These are phyloP conservation scores for Clarireedia homoeocarpa DNA, from an alignment of 2,329 filamentous ascomycete species.

Conservation along the genomic window DNA sequence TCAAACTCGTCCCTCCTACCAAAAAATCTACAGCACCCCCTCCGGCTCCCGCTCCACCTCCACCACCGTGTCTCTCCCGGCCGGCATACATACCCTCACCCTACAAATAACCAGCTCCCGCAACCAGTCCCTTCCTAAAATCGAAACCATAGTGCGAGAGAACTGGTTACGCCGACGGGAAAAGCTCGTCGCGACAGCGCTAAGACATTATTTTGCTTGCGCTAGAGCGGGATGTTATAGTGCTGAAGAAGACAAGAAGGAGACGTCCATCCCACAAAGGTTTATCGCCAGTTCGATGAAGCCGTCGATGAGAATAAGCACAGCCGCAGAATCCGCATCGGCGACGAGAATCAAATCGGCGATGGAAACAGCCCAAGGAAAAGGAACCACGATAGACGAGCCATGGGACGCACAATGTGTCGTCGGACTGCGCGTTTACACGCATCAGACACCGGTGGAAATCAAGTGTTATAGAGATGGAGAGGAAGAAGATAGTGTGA, in stretches of 20 bases:
- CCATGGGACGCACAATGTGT: background rate
- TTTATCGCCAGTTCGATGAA: background rate
- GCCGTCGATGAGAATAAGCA: background rate
- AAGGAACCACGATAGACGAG: background rate
- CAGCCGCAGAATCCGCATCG: background rate
- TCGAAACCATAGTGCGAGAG: background rate
- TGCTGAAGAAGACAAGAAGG: background rate
- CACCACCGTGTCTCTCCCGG: background rate
- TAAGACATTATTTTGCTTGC: background rate
- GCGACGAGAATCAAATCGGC: too few relatives aligned
- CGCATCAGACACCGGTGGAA: background rate
- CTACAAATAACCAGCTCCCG: background rate
- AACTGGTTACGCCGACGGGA: background rate
- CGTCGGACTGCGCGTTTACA: background rate
- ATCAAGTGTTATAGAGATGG: too few relatives aligned
- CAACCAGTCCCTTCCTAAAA: background rate
- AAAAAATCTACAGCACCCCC: too few relatives aligned
- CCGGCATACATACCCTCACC: background rate
- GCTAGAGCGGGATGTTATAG: background rate
- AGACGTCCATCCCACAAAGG: background rate
- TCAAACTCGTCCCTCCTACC: too few relatives aligned
- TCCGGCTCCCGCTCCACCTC: background rate
- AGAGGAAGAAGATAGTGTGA: too few relatives aligned
- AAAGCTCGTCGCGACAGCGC: background rate
- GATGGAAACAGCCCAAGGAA: background rate